Conservation (phyloP, 768 basidiomycete species). For the Lentinula detonsa region DNA sequence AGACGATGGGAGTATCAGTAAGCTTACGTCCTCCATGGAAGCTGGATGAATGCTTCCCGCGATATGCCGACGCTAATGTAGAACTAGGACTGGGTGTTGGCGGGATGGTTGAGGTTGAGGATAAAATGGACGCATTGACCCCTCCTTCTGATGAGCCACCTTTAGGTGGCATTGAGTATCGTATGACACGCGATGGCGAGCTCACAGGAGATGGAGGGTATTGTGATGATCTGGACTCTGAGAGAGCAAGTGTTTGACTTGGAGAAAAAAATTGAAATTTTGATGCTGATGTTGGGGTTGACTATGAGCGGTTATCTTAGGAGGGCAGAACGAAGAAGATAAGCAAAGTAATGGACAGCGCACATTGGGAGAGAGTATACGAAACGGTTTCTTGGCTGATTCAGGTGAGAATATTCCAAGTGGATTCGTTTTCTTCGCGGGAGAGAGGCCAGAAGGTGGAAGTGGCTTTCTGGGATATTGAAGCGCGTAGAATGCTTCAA, state of each 20-base stretch:
- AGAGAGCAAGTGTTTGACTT: neutral
- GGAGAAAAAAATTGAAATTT: neutral
- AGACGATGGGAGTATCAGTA: neutral
- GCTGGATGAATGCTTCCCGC: neutral
- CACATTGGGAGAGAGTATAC: conserved; percentile 3
- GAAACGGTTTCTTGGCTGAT: conserved; percentile 2
- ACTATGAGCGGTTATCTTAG: neutral
- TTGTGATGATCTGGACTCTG: neutral
- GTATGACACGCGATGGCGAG: conserved; percentile 1
- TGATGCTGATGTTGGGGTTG: conserved; percentile 1
- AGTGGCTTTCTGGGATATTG: neutral
- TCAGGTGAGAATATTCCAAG: neutral
- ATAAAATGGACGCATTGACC: neutral
- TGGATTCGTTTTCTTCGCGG: neutral
- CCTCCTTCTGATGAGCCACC: neutral
- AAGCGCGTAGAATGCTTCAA: conserved; percentile 4
- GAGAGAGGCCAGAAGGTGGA: neutral
- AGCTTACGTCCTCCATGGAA: neutral
- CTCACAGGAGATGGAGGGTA: conserved; percentile 2
- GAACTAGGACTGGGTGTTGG: neutral
- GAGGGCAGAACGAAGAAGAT: neutral
- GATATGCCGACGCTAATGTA: neutral
- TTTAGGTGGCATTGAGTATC: conserved; percentile 1
- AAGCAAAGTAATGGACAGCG: neutral
- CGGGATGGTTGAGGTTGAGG: conserved; percentile 1